These are phyloP conservation scores for Dimocarpus longan DNA, from an alignment of 345 rosid species.

Conservation along the genomic window DNA sequence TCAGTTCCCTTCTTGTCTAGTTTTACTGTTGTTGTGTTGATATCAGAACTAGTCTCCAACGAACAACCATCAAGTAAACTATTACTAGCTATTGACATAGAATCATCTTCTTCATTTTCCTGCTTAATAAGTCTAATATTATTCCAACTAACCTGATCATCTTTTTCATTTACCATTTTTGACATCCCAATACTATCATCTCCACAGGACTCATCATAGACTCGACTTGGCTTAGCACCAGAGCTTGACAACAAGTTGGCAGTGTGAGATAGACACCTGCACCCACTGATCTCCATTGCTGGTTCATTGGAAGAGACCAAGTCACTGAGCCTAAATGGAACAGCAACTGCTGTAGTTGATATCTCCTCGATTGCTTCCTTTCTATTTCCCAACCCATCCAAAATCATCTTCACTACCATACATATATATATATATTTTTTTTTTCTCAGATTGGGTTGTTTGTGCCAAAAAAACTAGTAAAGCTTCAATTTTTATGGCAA, in stretches of 20 bases:
- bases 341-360: slow-evolving; percentile 40
- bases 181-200: neutral
- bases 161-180: neutral
- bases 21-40: slow-evolving; percentile 12
- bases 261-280: slow-evolving; percentile 25
- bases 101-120: slow-evolving; percentile 23
- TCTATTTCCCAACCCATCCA: slow-evolving; percentile 13
- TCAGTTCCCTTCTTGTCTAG: slow-evolving; percentile 8
- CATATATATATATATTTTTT: no score
- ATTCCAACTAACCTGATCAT: slow-evolving; percentile 8
- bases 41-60: slow-evolving; percentile 28
- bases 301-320: slow-evolving; percentile 28
- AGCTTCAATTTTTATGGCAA: slow-evolving; percentile 8
- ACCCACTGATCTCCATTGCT: slow-evolving; percentile 41
- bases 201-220: slow-evolving; percentile 19
- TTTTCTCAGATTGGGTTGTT: neutral
- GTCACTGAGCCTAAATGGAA: slow-evolving; percentile 40
- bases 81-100: neutral
- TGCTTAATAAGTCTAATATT: slow-evolving; percentile 8
- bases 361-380: slow-evolving; percentile 48
- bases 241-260: slow-evolving; percentile 29
- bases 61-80: slow-evolving; percentile 20
- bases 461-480: neutral
- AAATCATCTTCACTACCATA: slow-evolving; percentile 2
- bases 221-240: slow-evolving; percentile 13